Evolutionary conservation across 306 rosid species (phyloP), one percentile per base, ranked within the genome.

Genomic region (Corylus heterophylla): DNA sequence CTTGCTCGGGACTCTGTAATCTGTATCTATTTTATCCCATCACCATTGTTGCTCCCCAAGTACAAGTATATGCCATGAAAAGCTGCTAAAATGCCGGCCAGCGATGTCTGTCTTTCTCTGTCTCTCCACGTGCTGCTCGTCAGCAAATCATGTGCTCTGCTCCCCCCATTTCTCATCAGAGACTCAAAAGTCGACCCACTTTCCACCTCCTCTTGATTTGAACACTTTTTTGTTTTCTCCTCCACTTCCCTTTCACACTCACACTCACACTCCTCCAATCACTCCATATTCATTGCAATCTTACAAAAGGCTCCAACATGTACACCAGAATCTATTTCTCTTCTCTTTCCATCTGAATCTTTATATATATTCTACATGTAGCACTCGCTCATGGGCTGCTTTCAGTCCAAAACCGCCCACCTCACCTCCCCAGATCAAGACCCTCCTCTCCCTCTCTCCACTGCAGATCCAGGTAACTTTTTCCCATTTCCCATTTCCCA

Each of bases 371-470:
- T 74, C 61, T 69, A 61, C 68, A 78, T 78, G 75, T 78, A 78
- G 81, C 76, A 3, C 59, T 71, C 81, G 61, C 11, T 80, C 83
- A 84, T 84, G 88, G 88, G 88, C 85, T 84, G 88, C 78, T 74
- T 84, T 72, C 88, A 84, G 85, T 84, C 88, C 88, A 85, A 85
- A 85, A 85, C 83, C 63, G 14, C 79, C 10, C 75, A 62, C 76
- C 83, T 80, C 31, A 75, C 85, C 54, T 85, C 85, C 75, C 80
- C 85, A 18, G 85, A 81, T 0, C 66, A 72, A 25, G 75, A 74
- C 76, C 83, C 85, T 81, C 82, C 88, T 44, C 63, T 73, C 44
- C 74, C 84, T 16, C 80, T 66, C 50, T 49, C 80, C 49, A 76
- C 39, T 10, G 73, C 85, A 63, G 88, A 81, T 85, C 85, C 85